These are phyloP conservation scores for Leishmania aethiopica DNA, from an alignment of 208 protist genomes.

Conservation along the genomic window DNA sequence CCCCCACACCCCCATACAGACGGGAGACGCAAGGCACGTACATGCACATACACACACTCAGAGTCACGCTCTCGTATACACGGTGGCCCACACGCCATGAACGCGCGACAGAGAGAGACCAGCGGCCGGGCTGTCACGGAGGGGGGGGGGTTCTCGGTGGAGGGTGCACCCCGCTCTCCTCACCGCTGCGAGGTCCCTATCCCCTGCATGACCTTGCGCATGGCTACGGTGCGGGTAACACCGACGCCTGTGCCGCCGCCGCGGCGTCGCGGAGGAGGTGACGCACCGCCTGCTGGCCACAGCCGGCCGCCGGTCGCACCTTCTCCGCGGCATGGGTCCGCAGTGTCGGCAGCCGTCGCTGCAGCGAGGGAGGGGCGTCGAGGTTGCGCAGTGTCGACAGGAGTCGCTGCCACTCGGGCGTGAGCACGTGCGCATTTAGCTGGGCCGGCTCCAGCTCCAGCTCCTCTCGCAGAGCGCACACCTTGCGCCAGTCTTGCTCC, in stretches of 20 bases:
- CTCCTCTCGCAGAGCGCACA: constrained; percentile 36
- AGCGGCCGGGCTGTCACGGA: not conserved
- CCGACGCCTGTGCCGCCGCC: not conserved
- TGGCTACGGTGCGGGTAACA: not conserved
- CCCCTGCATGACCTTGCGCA: not conserved
- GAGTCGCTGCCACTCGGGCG: constrained; percentile 15
- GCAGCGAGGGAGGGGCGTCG: constrained; percentile 25
- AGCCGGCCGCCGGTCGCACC: constrained; percentile 9
- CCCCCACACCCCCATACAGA: not conserved
- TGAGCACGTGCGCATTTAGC: constrained; percentile 10
- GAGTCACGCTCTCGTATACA: not conserved
- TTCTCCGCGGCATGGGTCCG: constrained; percentile 8
- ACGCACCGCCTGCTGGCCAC: constrained; percentile 20
- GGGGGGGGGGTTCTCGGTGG: not conserved
- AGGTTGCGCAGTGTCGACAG: constrained; percentile 11
- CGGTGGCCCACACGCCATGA: not conserved
- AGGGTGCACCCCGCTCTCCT: not conserved
- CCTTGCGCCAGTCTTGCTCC: constrained; percentile 42
- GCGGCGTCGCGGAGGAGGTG: constrained; percentile 7
- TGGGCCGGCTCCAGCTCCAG: constrained; percentile 49
- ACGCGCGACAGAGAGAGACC: not conserved
- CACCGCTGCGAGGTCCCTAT: not conserved
- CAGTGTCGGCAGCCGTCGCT: constrained; percentile 30
- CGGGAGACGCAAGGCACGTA: not conserved
- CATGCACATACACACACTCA: not conserved